A percentile compares a stretch with the other conserved stretches of the same genome.
Conservation (phyloP, 1,284 basidiomycete genomes). For the Sporisorium exsertum region DNA sequence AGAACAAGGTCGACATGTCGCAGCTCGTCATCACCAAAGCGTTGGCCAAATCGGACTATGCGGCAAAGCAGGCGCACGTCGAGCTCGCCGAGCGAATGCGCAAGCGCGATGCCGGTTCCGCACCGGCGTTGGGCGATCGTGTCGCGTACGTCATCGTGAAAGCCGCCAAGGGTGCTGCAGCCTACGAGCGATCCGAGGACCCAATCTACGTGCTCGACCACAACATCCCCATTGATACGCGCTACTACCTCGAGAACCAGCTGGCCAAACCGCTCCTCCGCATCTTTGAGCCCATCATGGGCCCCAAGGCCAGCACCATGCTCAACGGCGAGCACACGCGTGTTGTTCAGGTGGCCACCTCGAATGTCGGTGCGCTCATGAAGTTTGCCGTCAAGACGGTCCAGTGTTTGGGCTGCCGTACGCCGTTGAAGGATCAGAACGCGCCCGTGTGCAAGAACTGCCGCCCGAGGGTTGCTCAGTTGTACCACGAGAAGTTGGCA, state of each 20-base stretch:
- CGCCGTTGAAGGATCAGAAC: slow-evolving; percentile 63
- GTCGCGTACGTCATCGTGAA: slow-evolving; percentile 69
- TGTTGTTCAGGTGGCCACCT: slow-evolving; percentile 65
- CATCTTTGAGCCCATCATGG: slow-evolving; percentile 69
- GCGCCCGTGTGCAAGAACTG: slow-evolving; percentile 67
- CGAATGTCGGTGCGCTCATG: slow-evolving; percentile 67
- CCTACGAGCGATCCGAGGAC: slow-evolving; percentile 68
- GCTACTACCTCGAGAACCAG: slow-evolving; percentile 69
- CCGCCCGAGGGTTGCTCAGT: slow-evolving; percentile 57
- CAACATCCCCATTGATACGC: slow-evolving; percentile 69
- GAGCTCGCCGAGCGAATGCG: slow-evolving; percentile 68
- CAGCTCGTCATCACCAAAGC: slow-evolving; percentile 69
- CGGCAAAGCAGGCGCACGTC: slow-evolving; percentile 68
- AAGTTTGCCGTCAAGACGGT: slow-evolving; percentile 69
- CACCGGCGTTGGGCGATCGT: slow-evolving; percentile 67
- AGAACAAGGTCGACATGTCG: slow-evolving; percentile 69
- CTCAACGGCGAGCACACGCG: slow-evolving; percentile 67
- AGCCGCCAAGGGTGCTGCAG: slow-evolving; percentile 66
- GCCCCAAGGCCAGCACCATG: slow-evolving; percentile 57
- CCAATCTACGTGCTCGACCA: slow-evolving; percentile 69
- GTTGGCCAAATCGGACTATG: slow-evolving; percentile 67
- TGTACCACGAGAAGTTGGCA: slow-evolving; percentile 66
- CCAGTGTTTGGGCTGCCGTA: slow-evolving; percentile 67
- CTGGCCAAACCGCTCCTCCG: slow-evolving; percentile 68
- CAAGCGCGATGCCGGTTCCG: slow-evolving; percentile 67